Percentiles rank a stretch among this genome's conserved stretches.
These are phyloP conservation scores for Aspergillus terreus DNA, from an alignment of 2,329 filamentous ascomycete genomes.

Conservation along the genomic window DNA sequence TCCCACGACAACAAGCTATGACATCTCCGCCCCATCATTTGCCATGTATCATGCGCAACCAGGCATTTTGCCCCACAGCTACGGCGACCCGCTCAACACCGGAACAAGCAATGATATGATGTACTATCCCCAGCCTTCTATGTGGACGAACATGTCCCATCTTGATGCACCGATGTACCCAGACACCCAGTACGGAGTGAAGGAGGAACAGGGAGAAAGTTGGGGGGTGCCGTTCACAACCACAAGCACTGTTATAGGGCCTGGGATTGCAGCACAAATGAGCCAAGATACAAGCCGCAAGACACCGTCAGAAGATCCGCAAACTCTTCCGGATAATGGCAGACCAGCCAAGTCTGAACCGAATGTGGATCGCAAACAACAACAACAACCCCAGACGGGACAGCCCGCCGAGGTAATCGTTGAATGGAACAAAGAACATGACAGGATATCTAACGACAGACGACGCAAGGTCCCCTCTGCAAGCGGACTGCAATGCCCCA, in stretches of 20 bases:
- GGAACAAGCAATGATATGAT: conserved; percentile 10
- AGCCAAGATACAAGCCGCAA: conserved; percentile 3
- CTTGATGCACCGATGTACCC: conserved; percentile 18
- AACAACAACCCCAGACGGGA: not conserved
- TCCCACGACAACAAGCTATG: conserved; percentile 19
- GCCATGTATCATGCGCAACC: conserved; percentile 22
- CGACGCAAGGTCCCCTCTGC: conserved; percentile 26
- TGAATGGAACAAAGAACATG: conserved; percentile 8
- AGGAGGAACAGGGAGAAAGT: conserved; percentile 13
- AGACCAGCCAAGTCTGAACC: conserved; percentile 2
- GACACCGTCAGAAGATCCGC: not conserved
- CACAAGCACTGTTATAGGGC: not conserved
- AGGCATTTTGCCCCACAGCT: conserved; percentile 23
- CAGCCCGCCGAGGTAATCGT: conserved; percentile 8
- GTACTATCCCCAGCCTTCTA: conserved; percentile 11
- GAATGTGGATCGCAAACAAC: not conserved
- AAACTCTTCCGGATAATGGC: not conserved
- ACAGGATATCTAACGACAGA: conserved; percentile 1
- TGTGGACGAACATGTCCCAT: conserved; percentile 25
- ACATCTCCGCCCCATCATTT: conserved; percentile 15
- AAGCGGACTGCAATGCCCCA: conserved; percentile 69
- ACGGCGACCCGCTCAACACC: conserved; percentile 19
- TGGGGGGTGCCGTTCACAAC: conserved; percentile 15
- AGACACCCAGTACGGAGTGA: conserved; percentile 9
- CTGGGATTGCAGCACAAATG: conserved; percentile 3